Evolutionary conservation across 768 basidiomycete genomes (phyloP), one percentile per base, ranked within the genome.

Genomic region (Suillus occidentalis): DNA sequence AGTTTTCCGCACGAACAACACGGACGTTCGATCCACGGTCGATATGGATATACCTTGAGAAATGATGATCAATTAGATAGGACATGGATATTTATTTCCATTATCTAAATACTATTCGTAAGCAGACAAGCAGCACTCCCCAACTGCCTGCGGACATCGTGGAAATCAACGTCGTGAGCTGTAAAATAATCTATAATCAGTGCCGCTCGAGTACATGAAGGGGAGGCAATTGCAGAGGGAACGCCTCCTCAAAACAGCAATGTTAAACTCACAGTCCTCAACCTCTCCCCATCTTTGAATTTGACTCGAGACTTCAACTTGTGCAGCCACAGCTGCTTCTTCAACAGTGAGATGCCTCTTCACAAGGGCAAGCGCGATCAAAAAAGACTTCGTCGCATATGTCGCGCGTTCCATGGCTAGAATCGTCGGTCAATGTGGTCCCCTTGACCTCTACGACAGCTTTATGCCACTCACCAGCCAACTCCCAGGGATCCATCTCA

Each of bases 201-300:
- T 55, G 58, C n/a, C 18, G 59, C 28, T 57, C 16, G 22, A 47
- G 10, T 52, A n/a, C 56, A 62, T 60, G n/a, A 53, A 47, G 39
- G 25, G 49, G 36, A 60, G 50, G 49, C 49, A 58, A 68, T 28
- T 52, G 40, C 28, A 43, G 7, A 47, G 39, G 31, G 18, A 59
- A 59, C 6, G 55, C 50, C 59, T 61, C 52, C 49, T 40, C 60
- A 16, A 7, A 3, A 28, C 57, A 37, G 50, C 8, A 20, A 61
- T 61, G 8, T 25, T 16, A 53, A 37, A 83, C 97, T 82, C 72
- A 99, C 97, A 94, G 75, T 99, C 97, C 81, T 99, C 97, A 0
- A 99, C 97, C 78, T 99, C 97, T n/a, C 97, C 97, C 97, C 97
- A 99, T 58, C 89, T 84, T 76, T 96, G 88, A 66, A 98, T 98